These are phyloP conservation scores for Trichoderma citrinoviride DNA, from an alignment of 2,329 filamentous ascomycete genomes.

Conservation along the genomic window DNA sequence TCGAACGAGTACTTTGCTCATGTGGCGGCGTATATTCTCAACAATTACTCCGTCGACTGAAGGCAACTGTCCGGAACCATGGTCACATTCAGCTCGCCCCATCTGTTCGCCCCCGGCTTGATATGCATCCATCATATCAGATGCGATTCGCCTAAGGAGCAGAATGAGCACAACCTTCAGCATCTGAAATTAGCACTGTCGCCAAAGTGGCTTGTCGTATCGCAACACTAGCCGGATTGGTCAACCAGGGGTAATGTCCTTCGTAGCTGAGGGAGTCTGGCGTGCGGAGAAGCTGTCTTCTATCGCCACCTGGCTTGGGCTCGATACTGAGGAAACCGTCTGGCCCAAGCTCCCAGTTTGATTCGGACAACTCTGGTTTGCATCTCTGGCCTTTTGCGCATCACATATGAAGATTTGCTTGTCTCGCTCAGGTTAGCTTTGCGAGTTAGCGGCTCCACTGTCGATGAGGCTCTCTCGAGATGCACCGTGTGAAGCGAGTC, in stretches of 20 bases:
- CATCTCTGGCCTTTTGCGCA: not conserved
- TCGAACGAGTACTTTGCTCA: slow-evolving; percentile 26
- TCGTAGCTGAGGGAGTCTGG: not conserved
- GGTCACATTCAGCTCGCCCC: not conserved
- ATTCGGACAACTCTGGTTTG: not conserved
- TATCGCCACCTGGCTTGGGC: not conserved
- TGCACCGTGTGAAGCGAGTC: not conserved
- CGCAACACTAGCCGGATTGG: not conserved
- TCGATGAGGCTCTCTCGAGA: slow-evolving; percentile 8
- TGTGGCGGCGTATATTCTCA: slow-evolving; percentile 24
- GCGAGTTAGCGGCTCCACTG: slow-evolving; percentile 16
- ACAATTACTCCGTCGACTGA: slow-evolving; percentile 19
- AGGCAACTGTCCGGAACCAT: not conserved
- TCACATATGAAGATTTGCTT: not conserved
- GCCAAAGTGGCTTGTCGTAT: not conserved
- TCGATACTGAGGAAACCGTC: not conserved
- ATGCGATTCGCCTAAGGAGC: not conserved
- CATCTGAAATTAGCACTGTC: not conserved
- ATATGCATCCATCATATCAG: not conserved
- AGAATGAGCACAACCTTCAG: not conserved
- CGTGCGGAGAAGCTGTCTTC: not conserved
- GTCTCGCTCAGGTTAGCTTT: slow-evolving; percentile 11
- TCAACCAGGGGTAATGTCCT: not conserved
- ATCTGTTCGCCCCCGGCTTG: not conserved
- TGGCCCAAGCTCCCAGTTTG: not conserved